A percentile compares a stretch with the other conserved stretches of the same genome.
Evolutionary conservation across 2,329 filamentous ascomycete genomes (phyloP).

Genomic region (Samsoniella hepiali): DNA sequence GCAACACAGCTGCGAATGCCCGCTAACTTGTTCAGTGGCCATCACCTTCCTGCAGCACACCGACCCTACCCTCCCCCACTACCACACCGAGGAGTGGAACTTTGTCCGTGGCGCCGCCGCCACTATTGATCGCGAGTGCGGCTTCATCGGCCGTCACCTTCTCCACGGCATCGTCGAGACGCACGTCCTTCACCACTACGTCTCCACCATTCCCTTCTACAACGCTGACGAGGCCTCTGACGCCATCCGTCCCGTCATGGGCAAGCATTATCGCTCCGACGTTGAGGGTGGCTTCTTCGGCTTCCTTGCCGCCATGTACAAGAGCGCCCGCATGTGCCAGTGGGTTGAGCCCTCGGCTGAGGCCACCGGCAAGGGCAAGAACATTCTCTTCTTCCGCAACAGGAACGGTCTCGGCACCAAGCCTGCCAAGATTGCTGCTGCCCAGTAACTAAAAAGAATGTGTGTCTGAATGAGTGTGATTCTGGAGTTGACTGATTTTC

Average conservation of each 20-base stretch:
- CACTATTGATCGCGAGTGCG: constrained; percentile 95
- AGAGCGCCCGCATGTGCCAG: constrained; percentile 80
- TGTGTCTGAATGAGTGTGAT: background rate
- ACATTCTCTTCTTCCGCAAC: constrained; percentile 94
- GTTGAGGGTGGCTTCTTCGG: constrained; percentile 71
- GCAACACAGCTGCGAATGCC: constrained; percentile 27
- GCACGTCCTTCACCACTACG: constrained; percentile 96
- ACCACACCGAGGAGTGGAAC: constrained; percentile 82
- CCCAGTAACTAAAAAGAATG: background rate
- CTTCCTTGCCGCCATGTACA: constrained; percentile 82
- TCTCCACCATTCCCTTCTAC: constrained; percentile 95
- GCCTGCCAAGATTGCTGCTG: constrained; percentile 26
- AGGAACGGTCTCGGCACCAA: constrained; percentile 74
- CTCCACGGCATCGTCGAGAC: constrained; percentile 94
- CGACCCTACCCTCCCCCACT: constrained; percentile 90
- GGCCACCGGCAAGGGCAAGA: constrained; percentile 74
- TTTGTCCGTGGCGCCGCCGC: constrained; percentile 90
- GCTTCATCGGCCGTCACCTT: constrained; percentile 86
- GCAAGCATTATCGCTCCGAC: constrained; percentile 87
- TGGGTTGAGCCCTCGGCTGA: constrained; percentile 93
- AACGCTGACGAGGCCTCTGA: constrained; percentile 91
- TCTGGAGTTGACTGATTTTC: background rate
- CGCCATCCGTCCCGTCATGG: constrained; percentile 94
- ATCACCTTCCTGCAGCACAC: constrained; percentile 98
- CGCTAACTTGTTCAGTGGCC: constrained; percentile 58